A percentile compares a stretch with the other conserved stretches of the same genome.
phyloP scores from a whole-genome alignment of 306 rosid species.

The Sophora flavescens region DNA sequence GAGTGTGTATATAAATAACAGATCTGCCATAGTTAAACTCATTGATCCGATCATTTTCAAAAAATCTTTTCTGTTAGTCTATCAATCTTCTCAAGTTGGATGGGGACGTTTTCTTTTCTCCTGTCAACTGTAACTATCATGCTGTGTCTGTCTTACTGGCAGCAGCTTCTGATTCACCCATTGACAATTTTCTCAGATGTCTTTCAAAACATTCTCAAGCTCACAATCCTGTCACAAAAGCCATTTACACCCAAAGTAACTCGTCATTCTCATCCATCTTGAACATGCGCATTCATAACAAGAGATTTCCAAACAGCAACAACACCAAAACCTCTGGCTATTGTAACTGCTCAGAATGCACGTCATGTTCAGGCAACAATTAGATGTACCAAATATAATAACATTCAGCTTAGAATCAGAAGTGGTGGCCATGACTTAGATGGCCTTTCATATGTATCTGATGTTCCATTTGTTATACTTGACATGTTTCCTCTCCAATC shows the following conservation, averaged over 20 bases:
- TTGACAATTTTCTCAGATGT: neutral
- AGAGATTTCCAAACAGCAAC: neutral
- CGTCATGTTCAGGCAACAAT: slow-evolving; percentile 21
- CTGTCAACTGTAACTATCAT: neutral
- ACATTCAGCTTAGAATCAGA: slow-evolving; percentile 14
- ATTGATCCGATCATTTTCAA: too few relatives aligned
- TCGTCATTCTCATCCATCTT: neutral
- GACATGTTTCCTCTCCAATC: slow-evolving; percentile 12
- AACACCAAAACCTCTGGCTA: slow-evolving; percentile 32
- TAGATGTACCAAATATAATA: neutral
- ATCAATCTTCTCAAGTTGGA: neutral
- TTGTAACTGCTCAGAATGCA: neutral
- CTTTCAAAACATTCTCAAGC: neutral
- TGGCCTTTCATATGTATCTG: slow-evolving; percentile 24
- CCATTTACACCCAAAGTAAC: neutral
- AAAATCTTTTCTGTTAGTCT: too few relatives aligned
- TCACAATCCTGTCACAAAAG: neutral
- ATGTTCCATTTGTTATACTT: neutral
- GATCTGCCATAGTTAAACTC: too few relatives aligned
- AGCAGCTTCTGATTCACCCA: neutral
- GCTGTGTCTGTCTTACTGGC: neutral
- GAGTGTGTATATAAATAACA: too few relatives aligned
- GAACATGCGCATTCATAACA: neutral
- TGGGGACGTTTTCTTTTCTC: neutral
- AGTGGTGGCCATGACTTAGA: slow-evolving; percentile 29